Percentiles rank a stretch among this genome's conserved stretches.
phyloP scores from a whole-genome alignment of 345 rosid species.

The Abelmoschus esculentus region DNA sequence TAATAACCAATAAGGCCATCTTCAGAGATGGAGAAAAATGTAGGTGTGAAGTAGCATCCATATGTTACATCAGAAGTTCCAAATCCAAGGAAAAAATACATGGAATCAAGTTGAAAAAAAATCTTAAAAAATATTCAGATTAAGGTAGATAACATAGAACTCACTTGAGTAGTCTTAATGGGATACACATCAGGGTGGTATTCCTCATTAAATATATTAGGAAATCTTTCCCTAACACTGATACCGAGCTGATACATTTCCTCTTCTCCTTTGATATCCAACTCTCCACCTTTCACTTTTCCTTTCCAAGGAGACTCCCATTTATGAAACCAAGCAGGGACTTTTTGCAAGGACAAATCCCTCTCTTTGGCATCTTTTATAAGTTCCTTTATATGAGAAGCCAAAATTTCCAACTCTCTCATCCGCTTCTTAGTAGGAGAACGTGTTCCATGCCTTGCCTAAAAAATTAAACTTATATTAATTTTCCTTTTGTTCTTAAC shows the following conservation, averaged over 20 bases:
- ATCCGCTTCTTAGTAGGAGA: constrained; percentile 85
- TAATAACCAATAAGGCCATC: too few species aligned
- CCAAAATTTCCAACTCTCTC: constrained; percentile 59
- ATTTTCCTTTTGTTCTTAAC: neutral
- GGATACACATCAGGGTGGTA: constrained; percentile 85
- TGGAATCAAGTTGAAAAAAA: too few species aligned
- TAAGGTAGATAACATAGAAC: constrained; percentile 2
- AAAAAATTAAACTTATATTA: constrained; percentile 2
- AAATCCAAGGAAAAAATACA: neutral
- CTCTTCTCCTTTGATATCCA: constrained; percentile 65
- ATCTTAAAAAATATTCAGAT: neutral
- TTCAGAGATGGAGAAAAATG: too few species aligned
- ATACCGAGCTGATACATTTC: constrained; percentile 74
- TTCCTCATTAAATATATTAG: constrained; percentile 56
- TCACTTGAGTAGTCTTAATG: constrained; percentile 78
- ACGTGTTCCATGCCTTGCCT: constrained; percentile 98
- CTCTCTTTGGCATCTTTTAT: constrained; percentile 50
- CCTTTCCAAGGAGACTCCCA: constrained; percentile 89
- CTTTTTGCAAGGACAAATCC: constrained; percentile 27
- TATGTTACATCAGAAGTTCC: neutral
- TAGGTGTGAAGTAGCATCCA: neutral
- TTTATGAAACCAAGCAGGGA: constrained; percentile 64
- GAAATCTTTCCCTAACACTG: constrained; percentile 66
- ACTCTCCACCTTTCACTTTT: constrained; percentile 76
- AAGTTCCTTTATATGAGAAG: constrained; percentile 50